Evolutionary conservation across 2,329 filamentous ascomycete species (phyloP), one percentile per base, ranked within the genome.

Genomic region (Colletotrichum cuscutae): DNA sequence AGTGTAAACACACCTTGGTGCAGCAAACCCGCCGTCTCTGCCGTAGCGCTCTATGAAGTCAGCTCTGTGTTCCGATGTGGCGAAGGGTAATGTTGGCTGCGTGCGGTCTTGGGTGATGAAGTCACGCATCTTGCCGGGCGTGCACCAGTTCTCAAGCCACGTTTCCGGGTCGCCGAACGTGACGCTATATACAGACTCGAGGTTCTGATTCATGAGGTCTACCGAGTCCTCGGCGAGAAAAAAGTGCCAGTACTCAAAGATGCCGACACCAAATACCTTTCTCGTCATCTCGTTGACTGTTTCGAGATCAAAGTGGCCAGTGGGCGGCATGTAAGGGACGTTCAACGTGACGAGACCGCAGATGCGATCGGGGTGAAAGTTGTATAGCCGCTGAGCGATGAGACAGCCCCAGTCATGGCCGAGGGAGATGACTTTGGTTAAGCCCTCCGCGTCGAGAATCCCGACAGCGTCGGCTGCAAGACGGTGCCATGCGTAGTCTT

Each of bases 391-490:
- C 65, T 83, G 80, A 0, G 82, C 81, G 12, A 84, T 72, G 8
- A 67, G 72, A 19, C 82, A 81, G 52, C 87, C 87, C 86, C 86
- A 88, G 76, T 89, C 86, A 73, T 88, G 86, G 56, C 86, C 87
- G 37, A 87, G 78, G 3, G 84, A 80, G 66, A 88, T 80, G 35
- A 81, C 79, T 46, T 78, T 77, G 58, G 76, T 54, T 24, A 84
- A 72, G 2, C 77, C 69, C 75, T 86, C 84, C 5, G 77, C 74
- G 69, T 84, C 77, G 12, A 87, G 77, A 5, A 87, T 84, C 24
- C 85, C 82, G 3, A 77, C 65, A 5, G 84, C 63, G 70, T 86
- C 85, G 26, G 78, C 76, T 2, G 80, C 74, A 76, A 84, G 79
- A n/a, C 74, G 77, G n/a, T 79, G 68, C 69, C 78, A 82, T 11